These are phyloP conservation scores for Abelmoschus esculentus DNA, from an alignment of 345 rosid species.

Conservation along the genomic window DNA sequence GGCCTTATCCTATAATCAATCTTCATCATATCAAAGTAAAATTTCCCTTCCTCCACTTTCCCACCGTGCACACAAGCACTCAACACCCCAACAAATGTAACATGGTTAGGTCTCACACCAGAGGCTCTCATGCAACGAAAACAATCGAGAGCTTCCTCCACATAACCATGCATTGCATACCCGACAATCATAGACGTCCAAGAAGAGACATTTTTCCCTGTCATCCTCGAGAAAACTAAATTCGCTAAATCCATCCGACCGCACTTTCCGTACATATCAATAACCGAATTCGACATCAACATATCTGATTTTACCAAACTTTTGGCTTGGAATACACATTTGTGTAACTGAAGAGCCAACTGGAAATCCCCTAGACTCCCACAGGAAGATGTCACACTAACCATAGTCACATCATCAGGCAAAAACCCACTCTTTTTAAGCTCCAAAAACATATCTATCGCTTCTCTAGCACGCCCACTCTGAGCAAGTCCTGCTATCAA, in stretches of 20 bases:
- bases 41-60: constrained; percentile 55
- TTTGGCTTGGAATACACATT: constrained; percentile 51
- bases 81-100: constrained; percentile 70
- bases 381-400: constrained; percentile 65
- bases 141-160: constrained; percentile 44
- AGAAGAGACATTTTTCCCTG: constrained; percentile 53
- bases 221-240: constrained; percentile 44
- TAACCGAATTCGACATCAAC: constrained; percentile 66
- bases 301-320: constrained; percentile 32
- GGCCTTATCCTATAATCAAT: constrained; percentile 43
- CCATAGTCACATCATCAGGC: constrained; percentile 78
- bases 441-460: constrained; percentile 47
- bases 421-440: constrained; percentile 48
- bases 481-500: constrained; percentile 58
- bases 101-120: constrained; percentile 51
- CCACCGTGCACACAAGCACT: constrained; percentile 89
- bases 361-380: constrained; percentile 62
- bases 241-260: constrained; percentile 74
- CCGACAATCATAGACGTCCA: constrained; percentile 83
- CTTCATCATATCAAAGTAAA: constrained; percentile 53
- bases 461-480: constrained; percentile 46
- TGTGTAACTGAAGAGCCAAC: constrained; percentile 69
- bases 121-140: constrained; percentile 50
- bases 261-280: constrained; percentile 78
- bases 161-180: constrained; percentile 58